Conservation (phyloP, 805 yeast species). For the Candida ascalaphidarum region DNA sequence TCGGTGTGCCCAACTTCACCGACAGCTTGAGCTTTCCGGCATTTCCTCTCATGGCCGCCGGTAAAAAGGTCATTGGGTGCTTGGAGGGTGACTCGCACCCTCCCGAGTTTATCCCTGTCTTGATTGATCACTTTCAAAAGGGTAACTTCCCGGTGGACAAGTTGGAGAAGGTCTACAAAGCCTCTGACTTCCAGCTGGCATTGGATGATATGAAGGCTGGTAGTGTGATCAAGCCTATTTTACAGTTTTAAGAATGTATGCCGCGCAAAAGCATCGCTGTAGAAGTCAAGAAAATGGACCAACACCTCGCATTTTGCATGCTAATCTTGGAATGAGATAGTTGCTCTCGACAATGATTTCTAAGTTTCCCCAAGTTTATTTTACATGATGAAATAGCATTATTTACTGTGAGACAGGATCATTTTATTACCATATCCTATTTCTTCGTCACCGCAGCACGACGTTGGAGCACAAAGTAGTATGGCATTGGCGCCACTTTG, state of each 20-base stretch:
- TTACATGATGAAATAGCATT: no score
- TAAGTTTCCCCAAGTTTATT: no score
- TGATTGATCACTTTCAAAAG: conserved; percentile 3
- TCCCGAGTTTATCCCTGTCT: conserved; percentile 3
- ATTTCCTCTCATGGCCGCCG: conserved; percentile 4
- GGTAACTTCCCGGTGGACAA: conserved; percentile 3
- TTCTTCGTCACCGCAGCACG: no score
- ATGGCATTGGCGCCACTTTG: conserved; percentile 1
- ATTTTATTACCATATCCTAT: no score
- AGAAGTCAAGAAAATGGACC: no score
- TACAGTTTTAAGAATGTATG: conserved; percentile 3
- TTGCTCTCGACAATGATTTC: no score
- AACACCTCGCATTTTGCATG: no score
- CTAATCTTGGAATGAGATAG: no score
- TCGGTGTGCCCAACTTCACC: conserved; percentile 2
- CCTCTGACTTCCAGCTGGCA: conserved; percentile 3
- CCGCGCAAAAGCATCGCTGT: no score
- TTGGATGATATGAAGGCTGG: conserved; percentile 4
- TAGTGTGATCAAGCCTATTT: conserved; percentile 3
- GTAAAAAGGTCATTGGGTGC: conserved; percentile 4
- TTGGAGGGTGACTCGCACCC: conserved; percentile 4
- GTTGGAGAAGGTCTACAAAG: conserved; percentile 1
- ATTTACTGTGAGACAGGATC: no score
- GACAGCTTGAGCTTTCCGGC: conserved; percentile 2
- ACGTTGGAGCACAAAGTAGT: conserved; percentile 1